Base-by-base conservation (phyloP, 257 asterid species). In the Handroanthus guayacan region DNA sequence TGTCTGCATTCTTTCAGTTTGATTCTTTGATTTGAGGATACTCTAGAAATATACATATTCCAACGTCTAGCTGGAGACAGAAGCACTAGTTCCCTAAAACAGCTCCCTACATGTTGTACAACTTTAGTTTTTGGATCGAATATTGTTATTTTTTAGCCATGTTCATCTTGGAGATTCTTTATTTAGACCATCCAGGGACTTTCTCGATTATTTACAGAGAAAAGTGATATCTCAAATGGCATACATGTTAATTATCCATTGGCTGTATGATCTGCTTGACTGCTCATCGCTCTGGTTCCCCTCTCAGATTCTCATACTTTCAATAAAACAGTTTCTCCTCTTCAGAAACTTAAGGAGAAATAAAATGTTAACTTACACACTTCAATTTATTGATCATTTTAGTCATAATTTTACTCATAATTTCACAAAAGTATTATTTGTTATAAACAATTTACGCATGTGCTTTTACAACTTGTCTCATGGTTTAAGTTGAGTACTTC, bases 361-460 rank as follows among this genome's bases (percentile, higher is more conserved):
- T 67, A 47, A 20, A 56, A 55, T 56, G 43, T 71, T 71, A 5
- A 9, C 66, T 17, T 71, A 1, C 65, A 71, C 17, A 25, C 31
- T 55, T 66, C 14, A 72, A 18, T 25, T 25, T 25, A 25, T 36
- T 13, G 69, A 60, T n/a, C 69, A 60, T 43, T 25, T 44, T 25
- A 25, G 31, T 25, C 31, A n/a, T 64, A 4, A 55, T 70, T 17
- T 52, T 69, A 2, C 64, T 70, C 75, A 54, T 58, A 48, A 16
- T 70, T 52, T 17, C 5, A 38, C 54, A 71, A 11, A 47, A 38
- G 16, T 60, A 45, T 43, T 63, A 37, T 73, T 45, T 67, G 34
- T n/a, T 25, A 25, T 25, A 25, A 62, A 69, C 62, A 72, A n/a
- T 72, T 72, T 39, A 60, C 62, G 39, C 43, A 14, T 58, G 34